Base-by-base conservation (phyloP, 2,329 filamentous ascomycete species). In the Hymenoscyphus fraxineus region DNA sequence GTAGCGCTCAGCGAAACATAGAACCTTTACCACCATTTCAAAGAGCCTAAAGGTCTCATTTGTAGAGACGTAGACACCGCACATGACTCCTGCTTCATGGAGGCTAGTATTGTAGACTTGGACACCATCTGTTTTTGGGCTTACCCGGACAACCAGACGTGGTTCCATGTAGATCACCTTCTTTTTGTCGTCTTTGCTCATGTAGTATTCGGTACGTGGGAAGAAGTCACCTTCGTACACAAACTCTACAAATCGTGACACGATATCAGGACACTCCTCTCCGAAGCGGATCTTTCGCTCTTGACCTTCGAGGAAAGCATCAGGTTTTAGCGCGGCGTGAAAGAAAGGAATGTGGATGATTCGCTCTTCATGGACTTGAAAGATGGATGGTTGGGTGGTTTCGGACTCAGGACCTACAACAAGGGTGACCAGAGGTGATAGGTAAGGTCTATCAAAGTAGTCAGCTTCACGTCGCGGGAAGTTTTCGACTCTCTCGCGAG, bases 311-410 rank as follows among this genome's bases (percentile, higher is more conserved):
- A 39, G 38, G 31, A 59, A 59, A 13, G 57, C 35, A n/a, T 59
- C 57, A 7, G 27, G 27, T 59, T 16, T 13, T n/a, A 59, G 57
- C 10, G 57, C 57, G 1, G 57, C 57, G 3, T 19, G 12, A 32
- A 59, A 59, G 57, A 59, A 59, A n/a, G 57, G 57, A 2, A 59
- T 59, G 16, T 59, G 15, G 6, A 40, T 59, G 35, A 59, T 32
- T 32, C 39, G 38, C 15, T 40, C 57, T 38, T 59, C 16, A 15
- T 59, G 57, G 35, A 59, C 57, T 10, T 59, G 13, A 19, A 59
- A 59, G 38, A 39, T 3, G 31, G 38, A 13, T 7, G 57, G 32
- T 12, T 57, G 15, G 44, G n/a, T 19, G n/a, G 44, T 51, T 39
- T 40, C 35, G 4, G 27, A 16, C 39, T 59, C 35, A 2, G 57